Percentiles rank a stretch among this genome's conserved stretches.
phyloP scores from a whole-genome alignment of 108 stramenopile species.

The Cylindrotheca closterium region DNA sequence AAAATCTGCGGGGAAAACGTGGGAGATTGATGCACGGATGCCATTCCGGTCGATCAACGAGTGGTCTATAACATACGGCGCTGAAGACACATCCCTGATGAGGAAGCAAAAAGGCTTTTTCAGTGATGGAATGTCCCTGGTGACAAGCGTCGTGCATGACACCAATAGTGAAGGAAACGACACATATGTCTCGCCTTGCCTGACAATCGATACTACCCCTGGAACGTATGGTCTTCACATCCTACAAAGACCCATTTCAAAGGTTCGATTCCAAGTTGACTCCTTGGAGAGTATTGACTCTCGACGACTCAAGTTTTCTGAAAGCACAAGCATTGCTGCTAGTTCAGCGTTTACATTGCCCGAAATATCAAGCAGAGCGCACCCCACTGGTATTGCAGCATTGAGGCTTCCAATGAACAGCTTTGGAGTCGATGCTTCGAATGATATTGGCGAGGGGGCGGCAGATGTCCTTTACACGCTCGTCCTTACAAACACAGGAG shows the following conservation, averaged over 20 bases:
- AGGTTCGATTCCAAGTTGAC: conserved; percentile 54
- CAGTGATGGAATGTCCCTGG: conserved; percentile 23
- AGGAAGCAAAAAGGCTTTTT: conserved; percentile 24
- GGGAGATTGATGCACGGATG: conserved; percentile 74
- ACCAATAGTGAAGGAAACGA: neutral
- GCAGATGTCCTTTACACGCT: conserved; percentile 38
- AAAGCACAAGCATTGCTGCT: conserved; percentile 47
- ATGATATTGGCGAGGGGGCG: conserved; percentile 3
- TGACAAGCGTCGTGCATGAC: conserved; percentile 20
- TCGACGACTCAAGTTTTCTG: conserved; percentile 19
- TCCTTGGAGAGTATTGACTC: conserved; percentile 52
- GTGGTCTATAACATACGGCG: conserved; percentile 46
- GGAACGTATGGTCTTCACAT: conserved; percentile 43
- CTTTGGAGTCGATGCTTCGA: neutral
- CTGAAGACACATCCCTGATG: conserved; percentile 22
- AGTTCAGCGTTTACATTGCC: conserved; percentile 55
- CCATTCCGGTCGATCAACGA: conserved; percentile 47
- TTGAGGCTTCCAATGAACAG: conserved; percentile 18
- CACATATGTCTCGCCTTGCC: conserved; percentile 19
- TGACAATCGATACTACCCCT: conserved; percentile 48
- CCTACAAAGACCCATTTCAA: conserved; percentile 49
- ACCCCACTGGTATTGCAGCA: conserved; percentile 56
- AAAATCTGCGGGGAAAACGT: conserved; percentile 64
- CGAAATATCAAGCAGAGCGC: conserved; percentile 41
- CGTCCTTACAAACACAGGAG: conserved; percentile 66